Conservation (phyloP, 1,284 basidiomycete genomes). For the Xerocomus amazonicus region DNA sequence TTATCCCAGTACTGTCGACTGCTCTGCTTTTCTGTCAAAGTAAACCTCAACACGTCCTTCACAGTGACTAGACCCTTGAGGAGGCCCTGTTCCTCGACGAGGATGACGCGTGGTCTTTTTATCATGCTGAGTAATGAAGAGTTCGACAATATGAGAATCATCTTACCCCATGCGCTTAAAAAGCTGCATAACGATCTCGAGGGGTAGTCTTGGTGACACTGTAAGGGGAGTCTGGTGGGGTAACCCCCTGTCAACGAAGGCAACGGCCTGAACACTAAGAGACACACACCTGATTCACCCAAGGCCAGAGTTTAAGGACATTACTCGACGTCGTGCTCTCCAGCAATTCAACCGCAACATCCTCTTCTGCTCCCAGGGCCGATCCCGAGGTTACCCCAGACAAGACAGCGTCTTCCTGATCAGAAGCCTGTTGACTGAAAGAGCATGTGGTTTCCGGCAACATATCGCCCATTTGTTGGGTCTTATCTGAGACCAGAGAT, state of each 20-base stretch:
- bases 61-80: slow-evolving; percentile 90
- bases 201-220: slow-evolving; percentile 87
- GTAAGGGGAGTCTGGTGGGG: slow-evolving; percentile 78
- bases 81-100: slow-evolving; percentile 83
- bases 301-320: slow-evolving; percentile 79
- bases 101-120: slow-evolving; percentile 84
- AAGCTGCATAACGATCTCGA: slow-evolving; percentile 96
- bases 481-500: slow-evolving; percentile 53
- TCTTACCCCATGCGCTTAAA: slow-evolving; percentile 95
- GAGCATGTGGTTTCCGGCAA: slow-evolving; percentile 66
- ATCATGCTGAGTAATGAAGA: neutral
- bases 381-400: slow-evolving; percentile 48
- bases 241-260: slow-evolving; percentile 7
- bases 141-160: neutral
- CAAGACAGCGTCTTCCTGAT: slow-evolving; percentile 47
- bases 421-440: slow-evolving; percentile 51
- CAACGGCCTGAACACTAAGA: neutral
- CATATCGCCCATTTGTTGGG: slow-evolving; percentile 59
- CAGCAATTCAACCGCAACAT: slow-evolving; percentile 59
- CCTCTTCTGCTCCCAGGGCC: slow-evolving; percentile 62
- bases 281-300: slow-evolving; percentile 79
- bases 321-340: slow-evolving; percentile 53
- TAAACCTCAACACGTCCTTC: slow-evolving; percentile 91
- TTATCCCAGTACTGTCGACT: slow-evolving; percentile 55
- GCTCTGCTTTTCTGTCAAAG: slow-evolving; percentile 52